Evolutionary conservation across 768 basidiomycete species (phyloP).

Genomic region (Tylopilus rubrobrunneus): DNA sequence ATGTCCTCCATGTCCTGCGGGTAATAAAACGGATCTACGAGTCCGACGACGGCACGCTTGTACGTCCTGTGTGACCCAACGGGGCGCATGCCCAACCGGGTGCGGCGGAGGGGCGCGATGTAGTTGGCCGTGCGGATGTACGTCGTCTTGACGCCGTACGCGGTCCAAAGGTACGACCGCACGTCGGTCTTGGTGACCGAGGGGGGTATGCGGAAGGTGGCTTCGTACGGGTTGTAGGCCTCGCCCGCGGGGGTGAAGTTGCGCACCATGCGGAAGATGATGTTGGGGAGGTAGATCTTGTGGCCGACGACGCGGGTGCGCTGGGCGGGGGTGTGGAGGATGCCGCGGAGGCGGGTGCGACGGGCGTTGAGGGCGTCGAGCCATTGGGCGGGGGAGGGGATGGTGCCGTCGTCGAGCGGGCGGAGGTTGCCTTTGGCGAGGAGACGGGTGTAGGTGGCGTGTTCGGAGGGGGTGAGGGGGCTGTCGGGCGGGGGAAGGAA

Average conservation of each 20-base stretch:
- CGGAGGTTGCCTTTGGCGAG: slow-evolving; percentile 50
- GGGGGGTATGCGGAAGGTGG: slow-evolving; percentile 89
- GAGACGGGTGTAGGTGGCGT: slow-evolving; percentile 56
- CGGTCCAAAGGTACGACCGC: slow-evolving; percentile 74
- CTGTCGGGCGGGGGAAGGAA: slow-evolving; percentile 33
- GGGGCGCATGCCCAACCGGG: slow-evolving; percentile 23
- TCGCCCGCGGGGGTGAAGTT: slow-evolving; percentile 74
- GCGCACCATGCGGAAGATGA: slow-evolving; percentile 75
- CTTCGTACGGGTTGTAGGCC: slow-evolving; percentile 92
- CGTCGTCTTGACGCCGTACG: slow-evolving; percentile 87
- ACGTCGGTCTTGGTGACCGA: slow-evolving; percentile 91
- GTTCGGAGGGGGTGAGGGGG: slow-evolving; percentile 65
- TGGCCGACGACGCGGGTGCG: slow-evolving; percentile 63
- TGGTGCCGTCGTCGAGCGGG: slow-evolving; percentile 29
- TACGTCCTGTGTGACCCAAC: slow-evolving; percentile 53
- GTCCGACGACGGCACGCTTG: slow-evolving; percentile 89
- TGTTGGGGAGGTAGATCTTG: slow-evolving; percentile 86
- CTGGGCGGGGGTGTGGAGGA: slow-evolving; percentile 41
- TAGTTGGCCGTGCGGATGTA: slow-evolving; percentile 97
- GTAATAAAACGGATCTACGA: slow-evolving; percentile 92
- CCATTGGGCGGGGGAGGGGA: slow-evolving; percentile 56
- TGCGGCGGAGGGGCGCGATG: slow-evolving; percentile 48
- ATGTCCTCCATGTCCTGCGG: slow-evolving; percentile 81
- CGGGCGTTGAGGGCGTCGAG: slow-evolving; percentile 50
- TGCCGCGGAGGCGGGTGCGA: slow-evolving; percentile 66